phyloP scores from a whole-genome alignment of 2,329 filamentous ascomycete species.

The Aspergillus awamori region DNA sequence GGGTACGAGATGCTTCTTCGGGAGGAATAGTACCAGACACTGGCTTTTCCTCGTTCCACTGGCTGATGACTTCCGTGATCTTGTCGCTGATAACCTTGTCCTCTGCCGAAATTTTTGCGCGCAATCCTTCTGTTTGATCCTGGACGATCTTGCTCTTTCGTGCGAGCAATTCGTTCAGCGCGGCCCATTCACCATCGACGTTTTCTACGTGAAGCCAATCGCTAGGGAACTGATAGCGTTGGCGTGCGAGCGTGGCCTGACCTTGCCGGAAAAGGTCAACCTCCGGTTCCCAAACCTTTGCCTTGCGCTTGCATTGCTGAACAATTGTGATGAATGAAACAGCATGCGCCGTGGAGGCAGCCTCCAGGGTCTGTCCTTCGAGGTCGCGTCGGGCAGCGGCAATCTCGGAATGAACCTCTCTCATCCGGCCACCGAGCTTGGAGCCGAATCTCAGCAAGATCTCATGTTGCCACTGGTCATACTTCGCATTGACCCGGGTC shows the following conservation, averaged over 20 bases:
- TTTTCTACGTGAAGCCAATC: slow-evolving; percentile 97
- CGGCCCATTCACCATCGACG: slow-evolving; percentile 93
- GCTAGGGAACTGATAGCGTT: slow-evolving; percentile 88
- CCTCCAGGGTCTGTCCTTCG: slow-evolving; percentile 88
- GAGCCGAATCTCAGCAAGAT: slow-evolving; percentile 90
- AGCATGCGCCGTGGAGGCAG: slow-evolving; percentile 92
- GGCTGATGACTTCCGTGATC: slow-evolving; percentile 77
- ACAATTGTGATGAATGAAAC: slow-evolving; percentile 99
- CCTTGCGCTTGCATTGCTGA: slow-evolving; percentile 92
- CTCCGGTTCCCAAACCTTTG: slow-evolving; percentile 91
- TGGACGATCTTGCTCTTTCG: slow-evolving; percentile 94
- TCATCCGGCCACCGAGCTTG: slow-evolving; percentile 85
- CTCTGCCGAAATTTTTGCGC: slow-evolving; percentile 92
- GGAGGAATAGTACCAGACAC: slow-evolving; percentile 93
- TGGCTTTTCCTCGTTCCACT: slow-evolving; percentile 97
- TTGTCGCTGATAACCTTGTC: slow-evolving; percentile 89
- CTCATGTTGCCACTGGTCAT: slow-evolving; percentile 99
- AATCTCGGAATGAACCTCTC: slow-evolving; percentile 88
- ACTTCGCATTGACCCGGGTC: slow-evolving; percentile 97
- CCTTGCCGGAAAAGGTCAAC: slow-evolving; percentile 95
- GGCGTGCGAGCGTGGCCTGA: slow-evolving; percentile 85
- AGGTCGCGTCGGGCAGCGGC: slow-evolving; percentile 87
- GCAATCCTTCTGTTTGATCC: slow-evolving; percentile 91
- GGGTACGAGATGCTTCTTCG: slow-evolving; percentile 79
- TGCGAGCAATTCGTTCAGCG: slow-evolving; percentile 85